Evolutionary conservation across 2,329 filamentous ascomycete genomes (phyloP).

Genomic region (Phyllosticta capitalensis): DNA sequence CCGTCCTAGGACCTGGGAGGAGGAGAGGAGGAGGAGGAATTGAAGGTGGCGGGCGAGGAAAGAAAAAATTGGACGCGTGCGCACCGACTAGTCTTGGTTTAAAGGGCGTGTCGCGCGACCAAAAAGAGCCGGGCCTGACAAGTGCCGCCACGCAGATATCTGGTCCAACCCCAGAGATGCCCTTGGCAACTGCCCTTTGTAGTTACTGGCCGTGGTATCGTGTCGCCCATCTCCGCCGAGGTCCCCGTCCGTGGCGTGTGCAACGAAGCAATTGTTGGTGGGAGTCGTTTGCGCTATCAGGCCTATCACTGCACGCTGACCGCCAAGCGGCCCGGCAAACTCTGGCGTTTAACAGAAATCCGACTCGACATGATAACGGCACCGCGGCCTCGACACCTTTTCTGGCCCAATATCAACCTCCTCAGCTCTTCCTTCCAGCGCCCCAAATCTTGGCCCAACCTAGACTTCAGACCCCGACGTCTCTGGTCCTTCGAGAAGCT

Average conservation of each 20-base stretch:
- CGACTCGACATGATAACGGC: background rate
- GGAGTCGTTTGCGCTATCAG: background rate
- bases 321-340: background rate
- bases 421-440: background rate
- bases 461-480: background rate
- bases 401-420: background rate
- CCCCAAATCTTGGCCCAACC: background rate
- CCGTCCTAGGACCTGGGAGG: background rate
- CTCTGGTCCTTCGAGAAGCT: background rate
- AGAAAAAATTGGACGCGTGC: background rate
- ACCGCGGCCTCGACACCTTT: background rate
- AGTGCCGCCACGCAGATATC: slow-evolving; percentile 6
- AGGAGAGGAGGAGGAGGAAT: background rate
- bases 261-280: background rate
- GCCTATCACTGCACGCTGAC: background rate
- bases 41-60: background rate
- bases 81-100: background rate
- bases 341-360: background rate
- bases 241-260: background rate
- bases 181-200: slow-evolving; percentile 8
- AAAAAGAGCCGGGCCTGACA: background rate
- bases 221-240: background rate
- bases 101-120: slow-evolving; percentile 4
- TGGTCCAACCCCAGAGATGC: background rate
- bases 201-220: slow-evolving; percentile 8